phyloP scores from a whole-genome alignment of 2,329 filamentous ascomycete genomes.

The Aureobasidium sp. region DNA sequence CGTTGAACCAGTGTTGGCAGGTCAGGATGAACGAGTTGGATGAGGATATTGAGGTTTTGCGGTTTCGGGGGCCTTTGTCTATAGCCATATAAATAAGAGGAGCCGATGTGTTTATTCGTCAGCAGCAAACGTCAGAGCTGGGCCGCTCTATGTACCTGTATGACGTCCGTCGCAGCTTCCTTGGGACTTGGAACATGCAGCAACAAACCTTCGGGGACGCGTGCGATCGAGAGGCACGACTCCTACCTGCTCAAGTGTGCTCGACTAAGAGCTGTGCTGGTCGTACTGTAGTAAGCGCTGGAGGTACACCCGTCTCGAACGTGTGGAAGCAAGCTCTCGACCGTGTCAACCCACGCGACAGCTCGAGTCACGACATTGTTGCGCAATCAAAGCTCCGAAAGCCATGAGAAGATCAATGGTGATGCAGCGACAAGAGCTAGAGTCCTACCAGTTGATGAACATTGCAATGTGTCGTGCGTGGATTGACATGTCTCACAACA shows the following conservation, averaged over 20 bases:
- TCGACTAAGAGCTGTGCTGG: background rate
- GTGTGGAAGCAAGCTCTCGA: background rate
- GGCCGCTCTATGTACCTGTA: background rate
- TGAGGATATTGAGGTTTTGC: background rate
- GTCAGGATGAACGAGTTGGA: background rate
- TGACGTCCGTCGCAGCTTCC: constrained; percentile 9
- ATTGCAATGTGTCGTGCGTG: background rate
- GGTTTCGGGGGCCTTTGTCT: background rate
- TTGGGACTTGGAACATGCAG: background rate
- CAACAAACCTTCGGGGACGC: background rate
- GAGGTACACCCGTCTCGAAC: background rate
- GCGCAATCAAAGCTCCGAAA: background rate
- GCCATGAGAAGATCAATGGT: background rate
- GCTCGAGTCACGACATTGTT: background rate
- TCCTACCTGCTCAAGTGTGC: background rate
- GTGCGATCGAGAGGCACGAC: background rate
- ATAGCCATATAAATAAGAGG: background rate
- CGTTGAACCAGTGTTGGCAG: background rate
- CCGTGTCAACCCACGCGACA: background rate
- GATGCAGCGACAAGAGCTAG: background rate
- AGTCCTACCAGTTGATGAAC: background rate
- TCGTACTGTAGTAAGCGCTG: background rate
- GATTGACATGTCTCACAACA: background rate
- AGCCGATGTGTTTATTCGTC: background rate
- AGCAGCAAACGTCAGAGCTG: constrained; percentile 5